phyloP scores from a whole-genome alignment of 139 green algal genomes.

The Chlamydomonas sp. region DNA sequence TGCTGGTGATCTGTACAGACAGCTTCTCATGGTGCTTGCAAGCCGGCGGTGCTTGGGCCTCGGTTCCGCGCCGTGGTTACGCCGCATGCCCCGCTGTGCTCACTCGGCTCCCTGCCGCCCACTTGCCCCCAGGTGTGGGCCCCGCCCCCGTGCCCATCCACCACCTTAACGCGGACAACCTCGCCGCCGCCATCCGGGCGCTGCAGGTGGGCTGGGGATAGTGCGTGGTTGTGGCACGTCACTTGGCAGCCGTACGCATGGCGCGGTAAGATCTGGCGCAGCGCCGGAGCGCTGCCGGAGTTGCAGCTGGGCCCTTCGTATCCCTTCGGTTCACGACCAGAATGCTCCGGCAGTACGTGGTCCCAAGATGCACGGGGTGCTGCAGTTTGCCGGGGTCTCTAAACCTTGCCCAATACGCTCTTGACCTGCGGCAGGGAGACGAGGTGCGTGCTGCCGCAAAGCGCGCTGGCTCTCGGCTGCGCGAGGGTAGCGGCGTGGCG shows the following conservation, averaged over 20 bases:
- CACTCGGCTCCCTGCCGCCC: no score
- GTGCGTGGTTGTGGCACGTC: no score
- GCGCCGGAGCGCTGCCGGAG: no score
- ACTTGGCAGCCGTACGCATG: no score
- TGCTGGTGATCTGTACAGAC: not conserved
- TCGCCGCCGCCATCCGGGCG: constrained; percentile 57
- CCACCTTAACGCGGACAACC: constrained; percentile 46
- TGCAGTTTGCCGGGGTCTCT: no score
- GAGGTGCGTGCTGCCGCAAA: not conserved
- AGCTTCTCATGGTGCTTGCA: not conserved
- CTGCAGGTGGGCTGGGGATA: no score
- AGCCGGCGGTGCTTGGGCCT: not conserved
- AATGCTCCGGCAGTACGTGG: no score
- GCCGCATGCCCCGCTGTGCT: not conserved
- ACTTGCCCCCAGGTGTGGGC: constrained; percentile 52
- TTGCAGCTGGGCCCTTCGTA: no score
- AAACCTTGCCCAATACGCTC: no score
- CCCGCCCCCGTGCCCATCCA: constrained; percentile 69
- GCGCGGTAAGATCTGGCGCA: no score
- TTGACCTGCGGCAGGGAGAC: no score
- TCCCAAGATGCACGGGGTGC: not conserved
- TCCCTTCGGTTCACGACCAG: no score
- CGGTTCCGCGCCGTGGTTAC: not conserved
- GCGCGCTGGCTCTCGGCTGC: not conserved
- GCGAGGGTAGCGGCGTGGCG: not conserved